A percentile compares a stretch with the other conserved stretches of the same genome.
Conservation (phyloP, 192 early-diverging fungal species). For the Rhizophagus sp. region DNA sequence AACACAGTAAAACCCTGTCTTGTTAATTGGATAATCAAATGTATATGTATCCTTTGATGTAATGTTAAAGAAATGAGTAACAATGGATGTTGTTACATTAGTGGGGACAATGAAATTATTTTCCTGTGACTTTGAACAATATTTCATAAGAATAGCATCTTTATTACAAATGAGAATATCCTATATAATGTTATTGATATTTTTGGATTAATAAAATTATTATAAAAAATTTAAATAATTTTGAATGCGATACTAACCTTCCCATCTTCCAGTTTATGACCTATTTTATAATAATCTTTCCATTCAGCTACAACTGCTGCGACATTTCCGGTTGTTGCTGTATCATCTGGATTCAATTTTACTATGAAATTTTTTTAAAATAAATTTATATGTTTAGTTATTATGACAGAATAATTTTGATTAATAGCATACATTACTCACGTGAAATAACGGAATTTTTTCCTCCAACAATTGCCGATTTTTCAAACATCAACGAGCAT, state of each 20-base stretch:
- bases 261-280: constrained; percentile 11
- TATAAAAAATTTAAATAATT: not conserved
- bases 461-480: constrained; percentile 41
- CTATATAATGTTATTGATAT: constrained; percentile 10
- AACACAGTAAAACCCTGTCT: constrained; percentile 89
- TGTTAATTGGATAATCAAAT: constrained; percentile 63
- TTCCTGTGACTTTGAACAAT: constrained; percentile 52
- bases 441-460: constrained; percentile 39
- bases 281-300: constrained; percentile 39
- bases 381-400: not conserved
- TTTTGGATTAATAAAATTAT: not conserved
- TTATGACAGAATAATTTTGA: not conserved
- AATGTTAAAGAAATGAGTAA: constrained; percentile 34
- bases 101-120: constrained; percentile 60
- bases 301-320: constrained; percentile 42
- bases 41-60: constrained; percentile 44
- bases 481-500: constrained; percentile 34
- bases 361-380: constrained; percentile 21
- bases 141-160: constrained; percentile 49
- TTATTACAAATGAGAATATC: constrained; percentile 56
- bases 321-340: constrained; percentile 23
- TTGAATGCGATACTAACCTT: not conserved
- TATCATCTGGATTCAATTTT: constrained; percentile 19
- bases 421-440: constrained; percentile 5
- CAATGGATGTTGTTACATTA: constrained; percentile 23